Evolutionary conservation across 306 rosid species (phyloP).

Genomic region (Astragalus membranaceus): DNA sequence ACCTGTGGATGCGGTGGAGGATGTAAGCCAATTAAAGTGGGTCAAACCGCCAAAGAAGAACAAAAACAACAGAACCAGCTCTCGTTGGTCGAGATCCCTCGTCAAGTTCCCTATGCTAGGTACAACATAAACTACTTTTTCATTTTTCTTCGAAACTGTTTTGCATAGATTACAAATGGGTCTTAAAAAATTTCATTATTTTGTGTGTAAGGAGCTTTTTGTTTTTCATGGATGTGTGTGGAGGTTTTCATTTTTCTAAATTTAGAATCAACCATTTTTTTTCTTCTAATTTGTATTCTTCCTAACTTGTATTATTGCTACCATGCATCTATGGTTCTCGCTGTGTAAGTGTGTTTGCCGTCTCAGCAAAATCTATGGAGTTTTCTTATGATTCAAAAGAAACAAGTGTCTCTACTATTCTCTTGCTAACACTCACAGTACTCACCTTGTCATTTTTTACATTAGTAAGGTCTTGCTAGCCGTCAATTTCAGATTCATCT

Average conservation of each 20-base stretch:
- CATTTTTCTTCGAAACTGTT: not conserved
- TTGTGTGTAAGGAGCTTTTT: not conserved
- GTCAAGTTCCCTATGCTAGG: constrained; percentile 96
- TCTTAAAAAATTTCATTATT: not conserved
- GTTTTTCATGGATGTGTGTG: constrained; percentile 3
- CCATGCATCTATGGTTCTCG: constrained; percentile 26
- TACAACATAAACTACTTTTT: not conserved
- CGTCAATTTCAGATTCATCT: not conserved
- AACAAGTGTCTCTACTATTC: constrained; percentile 83
- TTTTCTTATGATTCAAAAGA: constrained; percentile 76
- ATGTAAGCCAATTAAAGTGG: constrained; percentile 19
- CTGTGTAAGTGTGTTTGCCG: constrained; percentile 88
- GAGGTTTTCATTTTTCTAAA: not conserved
- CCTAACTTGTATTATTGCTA: not conserved
- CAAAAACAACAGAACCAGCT: constrained; percentile 50
- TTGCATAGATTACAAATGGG: constrained; percentile 19
- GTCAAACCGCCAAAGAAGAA: constrained; percentile 47
- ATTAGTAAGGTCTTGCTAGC: not conserved
- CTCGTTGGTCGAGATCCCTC: constrained; percentile 73
- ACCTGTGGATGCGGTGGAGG: constrained; percentile 74
- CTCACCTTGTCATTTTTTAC: not conserved
- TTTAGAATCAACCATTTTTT: not conserved
- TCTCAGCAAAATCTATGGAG: constrained; percentile 95
- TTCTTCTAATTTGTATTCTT: not conserved
- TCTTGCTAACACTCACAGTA: constrained; percentile 78